phyloP scores from a whole-genome alignment of 768 basidiomycete species.

The Suillus decipiens region DNA sequence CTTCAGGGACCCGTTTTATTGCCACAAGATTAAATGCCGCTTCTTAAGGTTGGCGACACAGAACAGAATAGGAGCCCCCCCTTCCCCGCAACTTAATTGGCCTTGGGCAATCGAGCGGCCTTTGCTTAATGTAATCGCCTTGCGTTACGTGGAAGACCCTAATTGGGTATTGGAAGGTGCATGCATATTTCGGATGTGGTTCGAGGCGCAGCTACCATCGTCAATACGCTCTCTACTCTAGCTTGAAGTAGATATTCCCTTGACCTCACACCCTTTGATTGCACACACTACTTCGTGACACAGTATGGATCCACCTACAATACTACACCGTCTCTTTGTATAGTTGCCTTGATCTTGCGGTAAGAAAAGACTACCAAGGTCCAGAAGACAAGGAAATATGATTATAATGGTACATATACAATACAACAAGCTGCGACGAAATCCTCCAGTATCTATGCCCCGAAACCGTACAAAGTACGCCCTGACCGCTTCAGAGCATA shows the following conservation, averaged over 20 bases:
- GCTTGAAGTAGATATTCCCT: neutral
- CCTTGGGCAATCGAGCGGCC: too few relatives aligned
- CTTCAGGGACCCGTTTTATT: neutral
- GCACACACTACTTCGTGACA: neutral
- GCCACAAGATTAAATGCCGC: neutral
- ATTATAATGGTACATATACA: constrained; percentile 33
- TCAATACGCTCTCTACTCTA: neutral
- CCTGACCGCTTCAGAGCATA: constrained; percentile 86
- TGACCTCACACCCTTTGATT: neutral
- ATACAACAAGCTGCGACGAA: constrained; percentile 19
- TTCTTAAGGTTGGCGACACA: neutral
- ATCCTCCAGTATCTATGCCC: constrained; percentile 19
- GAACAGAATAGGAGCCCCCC: neutral
- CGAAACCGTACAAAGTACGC: constrained; percentile 60
- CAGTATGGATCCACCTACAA: neutral
- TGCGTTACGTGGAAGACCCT: neutral
- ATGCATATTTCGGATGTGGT: neutral
- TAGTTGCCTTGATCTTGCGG: neutral
- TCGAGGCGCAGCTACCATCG: neutral
- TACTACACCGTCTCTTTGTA: neutral
- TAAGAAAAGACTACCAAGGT: neutral
- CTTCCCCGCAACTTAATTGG: too few relatives aligned
- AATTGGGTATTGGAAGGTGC: neutral
- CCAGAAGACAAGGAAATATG: constrained; percentile 2
- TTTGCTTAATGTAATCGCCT: neutral